phyloP scores from a whole-genome alignment of 495 filamentous ascomycete genomes.

The Neurospora cerealis region DNA sequence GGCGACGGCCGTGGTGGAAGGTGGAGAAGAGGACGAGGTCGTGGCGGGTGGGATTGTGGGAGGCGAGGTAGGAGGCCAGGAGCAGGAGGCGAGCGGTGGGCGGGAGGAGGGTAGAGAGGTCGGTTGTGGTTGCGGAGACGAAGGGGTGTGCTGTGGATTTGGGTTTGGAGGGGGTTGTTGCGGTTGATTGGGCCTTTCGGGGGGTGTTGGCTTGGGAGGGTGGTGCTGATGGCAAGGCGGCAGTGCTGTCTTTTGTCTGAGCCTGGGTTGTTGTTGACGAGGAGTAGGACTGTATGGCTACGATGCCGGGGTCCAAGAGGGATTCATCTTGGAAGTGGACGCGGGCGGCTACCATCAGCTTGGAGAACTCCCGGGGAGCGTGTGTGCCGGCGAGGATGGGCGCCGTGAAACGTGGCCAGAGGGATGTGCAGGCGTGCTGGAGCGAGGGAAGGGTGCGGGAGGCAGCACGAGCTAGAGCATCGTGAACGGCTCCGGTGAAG shows the following conservation, averaged over 20 bases:
- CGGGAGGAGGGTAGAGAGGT: constrained; percentile 48
- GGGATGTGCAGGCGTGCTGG: constrained; percentile 40
- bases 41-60: constrained; percentile 68
- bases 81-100: constrained; percentile 76
- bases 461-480: constrained; percentile 57
- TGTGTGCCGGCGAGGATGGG: constrained; percentile 56
- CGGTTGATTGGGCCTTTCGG: constrained; percentile 1
- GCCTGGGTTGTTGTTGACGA: not conserved
- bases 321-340: constrained; percentile 67
- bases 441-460: constrained; percentile 56
- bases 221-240: constrained; percentile 3
- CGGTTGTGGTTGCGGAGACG: constrained; percentile 9
- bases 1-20: constrained; percentile 45
- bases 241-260: constrained; percentile 4
- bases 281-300: constrained; percentile 26
- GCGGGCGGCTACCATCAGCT: constrained; percentile 64
- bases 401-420: constrained; percentile 62
- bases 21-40: constrained; percentile 83
- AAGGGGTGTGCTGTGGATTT: not conserved
- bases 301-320: constrained; percentile 59
- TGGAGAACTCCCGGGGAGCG: constrained; percentile 68
- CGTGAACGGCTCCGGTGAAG: constrained; percentile 65
- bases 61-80: constrained; percentile 82
- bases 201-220: constrained; percentile 4
- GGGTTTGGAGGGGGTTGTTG: constrained; percentile 3